These are phyloP conservation scores for Hirsutella minnesotensis DNA, from an alignment of 2,329 filamentous ascomycete genomes.

Conservation along the genomic window DNA sequence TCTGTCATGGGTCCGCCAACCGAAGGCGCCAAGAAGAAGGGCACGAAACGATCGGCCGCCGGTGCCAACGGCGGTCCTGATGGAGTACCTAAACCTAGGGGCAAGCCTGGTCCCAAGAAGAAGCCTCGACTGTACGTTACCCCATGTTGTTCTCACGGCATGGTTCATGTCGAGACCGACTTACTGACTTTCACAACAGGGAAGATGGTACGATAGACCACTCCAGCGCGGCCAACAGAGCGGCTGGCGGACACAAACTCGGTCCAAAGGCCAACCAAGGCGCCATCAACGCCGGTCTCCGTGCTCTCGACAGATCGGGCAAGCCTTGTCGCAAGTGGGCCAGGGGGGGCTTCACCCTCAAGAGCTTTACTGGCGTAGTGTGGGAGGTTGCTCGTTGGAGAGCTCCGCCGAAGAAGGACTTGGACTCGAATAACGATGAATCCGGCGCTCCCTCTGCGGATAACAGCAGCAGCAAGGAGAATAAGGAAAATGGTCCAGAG, in stretches of 20 bases:
- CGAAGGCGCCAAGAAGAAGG: conserved; percentile 63
- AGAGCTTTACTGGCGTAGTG: conserved; percentile 80
- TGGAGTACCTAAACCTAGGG: conserved; percentile 54
- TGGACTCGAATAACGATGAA: conserved; percentile 33
- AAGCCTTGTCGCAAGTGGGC: conserved; percentile 89
- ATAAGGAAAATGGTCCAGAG: conserved; percentile 45
- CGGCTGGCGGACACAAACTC: conserved; percentile 60
- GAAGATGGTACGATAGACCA: conserved; percentile 54
- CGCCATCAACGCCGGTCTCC: conserved; percentile 91
- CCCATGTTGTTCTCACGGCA: conserved; percentile 1
- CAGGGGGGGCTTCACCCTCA: conserved; percentile 69
- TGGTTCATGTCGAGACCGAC: not conserved
- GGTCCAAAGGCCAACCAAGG: conserved; percentile 95
- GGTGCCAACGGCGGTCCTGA: conserved; percentile 47
- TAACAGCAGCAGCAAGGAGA: conserved; percentile 49
- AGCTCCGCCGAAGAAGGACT: conserved; percentile 48
- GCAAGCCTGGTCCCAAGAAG: conserved; percentile 94
- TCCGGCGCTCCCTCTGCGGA: conserved; percentile 34
- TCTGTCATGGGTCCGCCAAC: conserved; percentile 47
- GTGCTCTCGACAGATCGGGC: conserved; percentile 83
- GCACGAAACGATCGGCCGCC: conserved; percentile 49
- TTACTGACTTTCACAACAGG: conserved; percentile 20
- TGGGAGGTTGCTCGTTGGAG: conserved; percentile 82
- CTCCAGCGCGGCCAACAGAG: conserved; percentile 30
- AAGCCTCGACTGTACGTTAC: conserved; percentile 78